Base-by-base conservation (phyloP, 2,329 filamentous ascomycete species). In the Cordyceps fumosorosea region DNA sequence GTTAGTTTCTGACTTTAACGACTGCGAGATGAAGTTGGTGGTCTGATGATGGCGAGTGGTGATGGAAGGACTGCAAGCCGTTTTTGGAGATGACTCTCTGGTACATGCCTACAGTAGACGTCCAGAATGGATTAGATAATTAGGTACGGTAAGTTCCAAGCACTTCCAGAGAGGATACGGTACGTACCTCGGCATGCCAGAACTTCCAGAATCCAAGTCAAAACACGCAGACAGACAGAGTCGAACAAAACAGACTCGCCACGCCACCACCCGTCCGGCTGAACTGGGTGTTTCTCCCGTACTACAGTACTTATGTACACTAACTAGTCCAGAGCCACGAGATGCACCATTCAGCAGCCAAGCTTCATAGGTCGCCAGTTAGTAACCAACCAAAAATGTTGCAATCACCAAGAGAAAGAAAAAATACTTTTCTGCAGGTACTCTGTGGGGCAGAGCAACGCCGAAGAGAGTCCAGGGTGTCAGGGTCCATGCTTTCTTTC, bases 401-500 rank as follows among this genome's bases (percentile, higher is more conserved):
- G 32, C 32, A 34, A 32, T 10, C n/a, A 14, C 11, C 6, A 14
- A 54, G 48, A 45, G 52, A 45, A 45, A 34, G 26, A 44, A 34
- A 29, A 40, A 50, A 58, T 2, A 22, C 5, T 29, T 37, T n/a
- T 37, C 18, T 47, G n/a, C 24, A n/a, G 3, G 5, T 24, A n/a
- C 8, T 11, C 24, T 20, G 32, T 26, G 34, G 55, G 44, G 47
- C 22, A 51, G 16, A 37, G n/a, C 48, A 47, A 18, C 34, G 53
- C 60, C 45, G 45, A 50, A 32, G 44, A 50, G 45, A 54, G 52
- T 20, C 59, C 53, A 62, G 52, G 32, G 52, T 56, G n/a, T 51
- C 60, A 62, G 53, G 45, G 53, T 56, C 32, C 37, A 50, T 61
- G 50, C 54, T 3, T 20, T 5, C 18, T 18, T 18, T 20, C 16